Percentiles rank a stretch among this genome's conserved stretches.
These are phyloP conservation scores for Beauveria sp. DNA, from an alignment of 2,329 filamentous ascomycete genomes.

Conservation along the genomic window DNA sequence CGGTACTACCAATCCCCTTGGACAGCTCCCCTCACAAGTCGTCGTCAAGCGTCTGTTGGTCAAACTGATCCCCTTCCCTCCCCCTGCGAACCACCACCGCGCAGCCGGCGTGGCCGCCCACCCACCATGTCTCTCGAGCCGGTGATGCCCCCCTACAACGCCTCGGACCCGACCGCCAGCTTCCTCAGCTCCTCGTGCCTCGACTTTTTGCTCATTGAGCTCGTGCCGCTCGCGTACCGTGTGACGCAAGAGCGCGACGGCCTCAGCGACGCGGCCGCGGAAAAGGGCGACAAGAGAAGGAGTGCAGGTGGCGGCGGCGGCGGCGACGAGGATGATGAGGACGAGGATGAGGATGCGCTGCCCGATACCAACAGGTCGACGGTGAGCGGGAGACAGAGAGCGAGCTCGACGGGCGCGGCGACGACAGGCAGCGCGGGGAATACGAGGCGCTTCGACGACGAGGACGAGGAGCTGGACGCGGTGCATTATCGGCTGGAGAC, in stretches of 20 bases:
- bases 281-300: background rate
- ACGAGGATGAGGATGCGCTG: background rate
- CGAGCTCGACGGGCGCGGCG: background rate
- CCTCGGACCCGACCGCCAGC: constrained; percentile 64
- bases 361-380: background rate
- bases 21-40: background rate
- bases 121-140: constrained; percentile 64
- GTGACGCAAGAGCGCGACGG: constrained; percentile 66
- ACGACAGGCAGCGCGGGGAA: background rate
- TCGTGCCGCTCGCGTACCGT: constrained; percentile 89
- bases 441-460: constrained; percentile 36
- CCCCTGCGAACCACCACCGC: background rate
- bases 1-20: background rate
- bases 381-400: constrained; percentile 1
- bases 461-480: constrained; percentile 77
- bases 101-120: background rate
- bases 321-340: background rate
- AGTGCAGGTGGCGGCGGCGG: constrained; percentile 12
- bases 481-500: constrained; percentile 78
- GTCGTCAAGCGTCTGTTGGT: background rate
- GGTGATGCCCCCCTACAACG: constrained; percentile 60
- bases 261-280: constrained; percentile 28
- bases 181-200: constrained; percentile 80
- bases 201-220: constrained; percentile 91
- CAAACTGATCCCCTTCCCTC: too few species aligned